Evolutionary conservation across 371 early-diverging fungal species (phyloP), one percentile per base, ranked within the genome.

Genomic region (Chytridium lagenaria): DNA sequence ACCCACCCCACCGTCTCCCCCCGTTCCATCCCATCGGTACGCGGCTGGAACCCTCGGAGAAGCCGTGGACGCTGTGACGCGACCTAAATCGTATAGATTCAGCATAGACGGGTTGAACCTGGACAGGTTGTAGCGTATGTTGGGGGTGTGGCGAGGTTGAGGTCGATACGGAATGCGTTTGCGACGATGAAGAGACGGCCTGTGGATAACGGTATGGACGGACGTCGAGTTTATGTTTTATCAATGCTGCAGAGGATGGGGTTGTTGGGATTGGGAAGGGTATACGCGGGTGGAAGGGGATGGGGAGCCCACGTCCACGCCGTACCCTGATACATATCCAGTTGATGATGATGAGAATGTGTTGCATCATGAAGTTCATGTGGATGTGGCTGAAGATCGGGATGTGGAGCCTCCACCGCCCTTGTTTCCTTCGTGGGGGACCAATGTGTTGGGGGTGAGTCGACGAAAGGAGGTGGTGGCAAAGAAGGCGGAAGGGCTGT

Each of bases 401-500:
- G 44, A 38, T 7, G 16, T 10, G 57, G 28, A 28, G 57, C 15
- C 49, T 2, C 36, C 37, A 33, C 30, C 38, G 44, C 66, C 66
- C 19, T 44, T 66, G 7, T 66, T 66, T 44, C 66, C 66, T 38
- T 44, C 44, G 2, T 66, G 39, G 44, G 44, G 44, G 16, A 33
- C 66, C 5, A 2, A 57, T 10, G 7, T 26, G 55, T 36, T 2
- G 63, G 36, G 7, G 36, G 30, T 10, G 63, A 28, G 63, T 26
- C 2, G 63, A 30, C 15, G 63, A 36, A 63, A 63, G 23, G 63
- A n/a, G 10, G 30, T 40, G 5, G 66, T 15, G 22, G 44, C 7
- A n/a, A 33, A 37, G 66, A 33, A 37, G 66, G 44, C 30, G 66
- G 66, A 66, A 66, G 66, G 66, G 66, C 66, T 30, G 66, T 66